Evolutionary conservation across 2,329 filamentous ascomycete genomes (phyloP), one percentile per base, ranked within the genome.

Genomic region (Fusarium sp.): DNA sequence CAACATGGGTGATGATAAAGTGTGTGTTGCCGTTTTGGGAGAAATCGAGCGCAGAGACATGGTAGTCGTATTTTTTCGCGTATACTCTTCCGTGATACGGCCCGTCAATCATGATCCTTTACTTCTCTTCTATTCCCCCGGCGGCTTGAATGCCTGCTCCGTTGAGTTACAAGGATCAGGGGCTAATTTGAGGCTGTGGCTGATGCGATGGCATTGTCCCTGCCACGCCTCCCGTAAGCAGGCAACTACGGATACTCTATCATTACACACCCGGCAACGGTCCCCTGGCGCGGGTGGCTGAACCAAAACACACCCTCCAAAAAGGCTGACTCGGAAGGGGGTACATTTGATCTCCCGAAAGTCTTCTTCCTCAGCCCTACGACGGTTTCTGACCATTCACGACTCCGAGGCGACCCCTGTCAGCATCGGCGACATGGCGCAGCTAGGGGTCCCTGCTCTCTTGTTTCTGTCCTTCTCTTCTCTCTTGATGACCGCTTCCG

Each of bases 351-450:
- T 32, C 14, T 60, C 68, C 71, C 71, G 63, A 30, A 30, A 73
- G 63, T 58, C 32, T 17, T 22, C 8, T 40, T 58, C 38, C 72
- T 74, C 72, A 74, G 72, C 72, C 72, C 72, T 74, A 74, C 57
- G 72, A 61, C 61, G 38, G 54, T 63, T 60, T 69, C 63, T 58
- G 66, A 67, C 72, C 72, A 74, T 43, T 74, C 69, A 75, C 56
- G 60, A 38, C 57, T 70, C 40, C 58, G 50, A 63, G 61, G 40
- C 20, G n/a, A 47, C 60, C 72, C 72, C 72, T 75, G 72, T 75
- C 72, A 74, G 72, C 72, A 32, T 74, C 69, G 69, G 33, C 72
- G 72, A 73, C 72, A 75, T 68, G 72, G 72, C 72, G 72, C 72
- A 75, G 72, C 65, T 68, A 52, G 20, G 22, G 9, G 35, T 30